A percentile compares a stretch with the other conserved stretches of the same genome.
Conservation (phyloP, 2,329 filamentous ascomycete genomes). For the Curvularia lunata region DNA sequence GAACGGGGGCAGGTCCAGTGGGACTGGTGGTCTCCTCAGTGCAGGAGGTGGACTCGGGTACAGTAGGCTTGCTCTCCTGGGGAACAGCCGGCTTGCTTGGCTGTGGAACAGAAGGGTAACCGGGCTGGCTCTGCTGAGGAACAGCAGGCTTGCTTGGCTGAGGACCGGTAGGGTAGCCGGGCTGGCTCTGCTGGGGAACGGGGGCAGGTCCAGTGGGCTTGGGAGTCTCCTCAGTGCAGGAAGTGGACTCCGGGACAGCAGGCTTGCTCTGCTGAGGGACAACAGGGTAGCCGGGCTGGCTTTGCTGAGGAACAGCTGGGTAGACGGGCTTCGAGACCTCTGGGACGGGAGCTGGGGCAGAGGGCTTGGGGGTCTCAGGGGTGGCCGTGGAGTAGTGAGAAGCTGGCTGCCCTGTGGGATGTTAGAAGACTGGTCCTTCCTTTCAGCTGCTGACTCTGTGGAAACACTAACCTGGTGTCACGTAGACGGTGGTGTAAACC, state of each 20-base stretch:
- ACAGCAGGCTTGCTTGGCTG: conserved; percentile 9
- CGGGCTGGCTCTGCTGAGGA: conserved; percentile 9
- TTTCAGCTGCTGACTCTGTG: neutral
- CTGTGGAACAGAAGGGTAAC: conserved; percentile 9
- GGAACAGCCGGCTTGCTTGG: neutral
- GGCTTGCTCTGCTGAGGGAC: conserved; percentile 4
- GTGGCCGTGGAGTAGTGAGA: conserved; percentile 79
- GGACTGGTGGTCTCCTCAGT: conserved; percentile 11
- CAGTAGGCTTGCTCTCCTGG: neutral
- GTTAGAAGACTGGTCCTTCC: neutral
- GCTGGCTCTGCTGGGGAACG: conserved; percentile 13
- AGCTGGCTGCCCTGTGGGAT: conserved; percentile 35
- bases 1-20: conserved; percentile 3
- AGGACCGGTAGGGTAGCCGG: conserved; percentile 4
- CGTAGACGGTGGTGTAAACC: conserved; percentile 68
- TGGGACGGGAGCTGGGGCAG: neutral
- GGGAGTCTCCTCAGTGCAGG: conserved; percentile 12
- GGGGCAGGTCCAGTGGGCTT: conserved; percentile 9
- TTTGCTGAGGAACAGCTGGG: conserved; percentile 16
- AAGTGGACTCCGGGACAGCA: neutral
- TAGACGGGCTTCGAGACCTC: conserved; percentile 7
- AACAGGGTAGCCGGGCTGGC: conserved; percentile 14
- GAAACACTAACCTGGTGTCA: conserved; percentile 55
- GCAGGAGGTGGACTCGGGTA: conserved; percentile 8
- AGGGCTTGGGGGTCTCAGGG: conserved; percentile 67